Evolutionary conservation across 2,329 filamentous ascomycete genomes (phyloP).

Genomic region (Fusarium sp.): DNA sequence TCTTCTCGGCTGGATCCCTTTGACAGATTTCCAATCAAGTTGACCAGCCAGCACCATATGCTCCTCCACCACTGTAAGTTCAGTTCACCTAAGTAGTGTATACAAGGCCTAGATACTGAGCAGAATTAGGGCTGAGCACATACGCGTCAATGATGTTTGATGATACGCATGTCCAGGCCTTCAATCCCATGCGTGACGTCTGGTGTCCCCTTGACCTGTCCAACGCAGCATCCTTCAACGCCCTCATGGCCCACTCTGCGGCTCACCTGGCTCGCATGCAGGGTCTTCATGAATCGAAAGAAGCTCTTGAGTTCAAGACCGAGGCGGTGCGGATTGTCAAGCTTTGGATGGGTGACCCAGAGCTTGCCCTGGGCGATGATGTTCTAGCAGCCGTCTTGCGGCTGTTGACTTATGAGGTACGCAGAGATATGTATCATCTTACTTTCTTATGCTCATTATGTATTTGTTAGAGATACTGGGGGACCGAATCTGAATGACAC

Average conservation of each 20-base stretch:
- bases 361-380: conserved; percentile 52
- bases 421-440: accelerated
- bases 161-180: conserved; percentile 41
- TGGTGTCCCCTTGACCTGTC: conserved; percentile 58
- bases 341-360: conserved; percentile 51
- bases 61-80: conserved; percentile 17
- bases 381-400: conserved; percentile 10
- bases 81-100: neutral
- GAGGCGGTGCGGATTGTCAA: conserved; percentile 55
- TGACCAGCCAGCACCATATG: conserved; percentile 7
- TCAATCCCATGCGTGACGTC: conserved; percentile 57
- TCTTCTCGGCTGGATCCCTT: conserved; percentile 13
- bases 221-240: conserved; percentile 57
- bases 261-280: conserved; percentile 55
- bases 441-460: neutral
- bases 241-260: conserved; percentile 58
- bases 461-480: conserved; percentile 10
- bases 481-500: conserved; percentile 13
- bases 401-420: conserved; percentile 9
- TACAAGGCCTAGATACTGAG: neutral
- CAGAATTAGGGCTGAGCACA: conserved; percentile 10
- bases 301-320: conserved; percentile 52
- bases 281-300: conserved; percentile 43
- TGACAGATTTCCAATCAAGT: conserved; percentile 6
- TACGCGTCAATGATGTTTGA: conserved; percentile 52